Evolutionary conservation across 2,329 filamentous ascomycete species (phyloP).

Genomic region (Aureobasidium sp.): DNA sequence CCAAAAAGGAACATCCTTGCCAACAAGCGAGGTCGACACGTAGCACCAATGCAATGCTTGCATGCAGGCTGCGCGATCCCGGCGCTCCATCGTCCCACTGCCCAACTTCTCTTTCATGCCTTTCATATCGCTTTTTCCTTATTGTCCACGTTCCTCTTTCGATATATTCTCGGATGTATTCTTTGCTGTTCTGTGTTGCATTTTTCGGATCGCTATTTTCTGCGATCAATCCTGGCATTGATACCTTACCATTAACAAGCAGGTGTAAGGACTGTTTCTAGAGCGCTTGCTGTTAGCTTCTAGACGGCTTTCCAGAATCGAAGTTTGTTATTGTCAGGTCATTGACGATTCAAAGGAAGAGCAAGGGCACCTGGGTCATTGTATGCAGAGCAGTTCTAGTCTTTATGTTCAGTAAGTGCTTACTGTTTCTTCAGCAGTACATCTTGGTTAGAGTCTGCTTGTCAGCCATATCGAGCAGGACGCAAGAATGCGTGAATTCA

Average conservation of each 20-base stretch:
- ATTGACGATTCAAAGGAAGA: neutral
- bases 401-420: constrained; percentile 4
- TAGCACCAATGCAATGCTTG: constrained; percentile 14
- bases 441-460: neutral
- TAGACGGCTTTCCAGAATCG: neutral
- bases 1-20: constrained; percentile 5
- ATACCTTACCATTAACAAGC: neutral
- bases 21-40: constrained; percentile 15
- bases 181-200: neutral
- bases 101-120: constrained; percentile 14
- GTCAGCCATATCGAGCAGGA: neutral
- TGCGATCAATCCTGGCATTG: neutral
- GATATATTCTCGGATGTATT: neutral
- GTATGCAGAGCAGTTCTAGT: neutral
- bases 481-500: neutral
- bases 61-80: constrained; percentile 15
- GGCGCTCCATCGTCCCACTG: constrained; percentile 13
- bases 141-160: neutral
- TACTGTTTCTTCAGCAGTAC: neutral
- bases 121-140: neutral
- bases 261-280: too few relatives aligned
- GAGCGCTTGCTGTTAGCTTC: neutral
- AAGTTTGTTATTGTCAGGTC: neutral
- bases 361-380: neutral
- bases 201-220: too few relatives aligned